Percentiles rank a stretch among this genome's conserved stretches.
phyloP scores from a whole-genome alignment of 306 rosid genomes.

The Herpetospermum pedunculosum region DNA sequence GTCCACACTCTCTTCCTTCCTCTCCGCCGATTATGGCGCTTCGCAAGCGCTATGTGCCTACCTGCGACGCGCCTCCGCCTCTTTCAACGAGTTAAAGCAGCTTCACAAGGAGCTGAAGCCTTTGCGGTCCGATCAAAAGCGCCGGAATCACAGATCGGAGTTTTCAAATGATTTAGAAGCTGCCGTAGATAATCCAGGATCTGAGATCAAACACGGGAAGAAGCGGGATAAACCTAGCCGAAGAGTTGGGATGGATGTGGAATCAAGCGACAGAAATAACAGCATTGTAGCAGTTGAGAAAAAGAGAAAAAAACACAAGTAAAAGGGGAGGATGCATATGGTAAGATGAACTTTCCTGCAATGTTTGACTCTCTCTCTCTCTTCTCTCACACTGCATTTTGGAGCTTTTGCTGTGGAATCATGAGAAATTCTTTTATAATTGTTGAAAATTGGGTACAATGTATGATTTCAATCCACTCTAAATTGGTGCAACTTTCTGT shows the following conservation, averaged over 20 bases:
- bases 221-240: too few relatives aligned
- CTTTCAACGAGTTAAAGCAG: conserved; percentile 36
- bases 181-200: too few relatives aligned
- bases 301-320: not conserved
- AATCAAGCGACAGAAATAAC: not conserved
- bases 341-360: not conserved
- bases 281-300: not conserved
- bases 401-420: not conserved
- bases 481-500: not conserved
- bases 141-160: too few relatives aligned
- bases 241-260: not conserved
- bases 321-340: not conserved
- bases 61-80: conserved; percentile 24
- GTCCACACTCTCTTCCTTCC: conserved; percentile 17
- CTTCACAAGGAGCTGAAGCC: conserved; percentile 20
- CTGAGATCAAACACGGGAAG: too few relatives aligned
- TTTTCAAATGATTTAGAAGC: too few relatives aligned
- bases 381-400: not conserved
- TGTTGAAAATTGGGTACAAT: not conserved
- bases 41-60: conserved; percentile 18
- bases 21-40: conserved; percentile 21
- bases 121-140: not conserved
- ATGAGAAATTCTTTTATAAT: not conserved
- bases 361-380: not conserved
- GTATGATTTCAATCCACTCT: not conserved